Conservation (phyloP, 306 rosid genomes). For the Casuarina cunninghamiana region DNA sequence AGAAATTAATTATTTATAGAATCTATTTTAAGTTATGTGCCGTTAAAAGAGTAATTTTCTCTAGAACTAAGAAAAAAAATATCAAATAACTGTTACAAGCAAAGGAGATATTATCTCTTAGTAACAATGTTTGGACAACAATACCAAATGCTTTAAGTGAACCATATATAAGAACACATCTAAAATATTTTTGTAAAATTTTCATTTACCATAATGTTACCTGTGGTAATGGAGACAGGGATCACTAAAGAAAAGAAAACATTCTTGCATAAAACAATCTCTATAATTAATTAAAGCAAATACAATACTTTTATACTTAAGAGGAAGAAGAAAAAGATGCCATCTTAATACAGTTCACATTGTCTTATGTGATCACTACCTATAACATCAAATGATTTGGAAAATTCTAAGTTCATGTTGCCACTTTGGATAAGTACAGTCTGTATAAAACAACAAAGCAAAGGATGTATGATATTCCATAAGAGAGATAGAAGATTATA, state of each 20-base stretch:
- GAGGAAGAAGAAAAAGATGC: no score
- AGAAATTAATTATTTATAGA: no score
- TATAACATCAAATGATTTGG: neutral
- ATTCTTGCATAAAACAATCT: conserved; percentile 59
- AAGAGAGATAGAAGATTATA: no score
- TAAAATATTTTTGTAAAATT: conserved; percentile 76
- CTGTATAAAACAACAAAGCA: neutral
- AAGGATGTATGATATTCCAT: no score
- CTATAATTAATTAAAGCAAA: conserved; percentile 5
- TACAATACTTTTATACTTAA: no score
- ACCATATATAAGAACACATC: conserved; percentile 15
- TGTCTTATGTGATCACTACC: no score
- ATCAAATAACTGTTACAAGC: conserved; percentile 68
- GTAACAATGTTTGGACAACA: conserved; percentile 3
- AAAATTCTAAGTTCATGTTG: neutral
- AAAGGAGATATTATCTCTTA: no score
- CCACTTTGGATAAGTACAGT: neutral
- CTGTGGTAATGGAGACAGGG: conserved; percentile 76
- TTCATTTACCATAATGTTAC: conserved; percentile 83
- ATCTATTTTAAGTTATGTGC: no score
- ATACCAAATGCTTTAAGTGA: conserved; percentile 9
- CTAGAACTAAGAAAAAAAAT: no score
- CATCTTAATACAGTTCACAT: no score
- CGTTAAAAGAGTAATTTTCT: no score
- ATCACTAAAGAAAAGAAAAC: conserved; percentile 78